Evolutionary conservation across 257 asterid species (phyloP).

Genomic region (Orobanche coerulescens): DNA sequence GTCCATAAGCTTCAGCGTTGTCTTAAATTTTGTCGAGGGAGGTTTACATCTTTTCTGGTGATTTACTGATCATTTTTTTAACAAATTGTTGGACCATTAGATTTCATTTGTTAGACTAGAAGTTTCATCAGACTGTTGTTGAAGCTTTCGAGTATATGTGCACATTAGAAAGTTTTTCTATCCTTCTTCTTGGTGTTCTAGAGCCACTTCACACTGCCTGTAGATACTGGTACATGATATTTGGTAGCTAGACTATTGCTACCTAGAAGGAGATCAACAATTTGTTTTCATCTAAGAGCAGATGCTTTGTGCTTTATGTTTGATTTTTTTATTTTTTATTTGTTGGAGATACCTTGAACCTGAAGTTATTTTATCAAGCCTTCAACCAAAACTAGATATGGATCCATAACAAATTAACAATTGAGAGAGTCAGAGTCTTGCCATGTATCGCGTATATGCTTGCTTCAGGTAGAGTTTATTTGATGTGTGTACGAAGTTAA

Average conservation of each 20-base stretch:
- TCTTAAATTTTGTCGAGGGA: not conserved
- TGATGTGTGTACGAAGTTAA: not conserved
- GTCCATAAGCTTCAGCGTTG: not conserved
- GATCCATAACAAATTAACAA: not conserved
- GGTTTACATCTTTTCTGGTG: not conserved
- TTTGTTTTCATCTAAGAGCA: conserved; percentile 1
- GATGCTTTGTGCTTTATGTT: not conserved
- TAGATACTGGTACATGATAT: not conserved
- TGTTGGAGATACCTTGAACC: not conserved
- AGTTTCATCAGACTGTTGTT: conserved; percentile 7
- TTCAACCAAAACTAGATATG: conserved; percentile 2
- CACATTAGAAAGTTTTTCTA: not conserved
- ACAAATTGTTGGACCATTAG: not conserved
- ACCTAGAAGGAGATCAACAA: not conserved
- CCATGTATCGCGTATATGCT: not conserved
- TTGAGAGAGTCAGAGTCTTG: conserved; percentile 11
- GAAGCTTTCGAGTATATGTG: not conserved
- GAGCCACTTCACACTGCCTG: not conserved
- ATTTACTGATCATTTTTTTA: conserved; percentile 6
- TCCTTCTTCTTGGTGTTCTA: not conserved
- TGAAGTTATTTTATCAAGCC: not conserved
- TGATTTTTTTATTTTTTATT: not conserved
- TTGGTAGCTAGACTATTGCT: not conserved
- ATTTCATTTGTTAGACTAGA: not conserved
- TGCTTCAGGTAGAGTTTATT: not conserved